A percentile compares a stretch with the other conserved stretches of the same genome.
Evolutionary conservation across 768 basidiomycete species (phyloP).

Genomic region (Pleurotus ostreatus): DNA sequence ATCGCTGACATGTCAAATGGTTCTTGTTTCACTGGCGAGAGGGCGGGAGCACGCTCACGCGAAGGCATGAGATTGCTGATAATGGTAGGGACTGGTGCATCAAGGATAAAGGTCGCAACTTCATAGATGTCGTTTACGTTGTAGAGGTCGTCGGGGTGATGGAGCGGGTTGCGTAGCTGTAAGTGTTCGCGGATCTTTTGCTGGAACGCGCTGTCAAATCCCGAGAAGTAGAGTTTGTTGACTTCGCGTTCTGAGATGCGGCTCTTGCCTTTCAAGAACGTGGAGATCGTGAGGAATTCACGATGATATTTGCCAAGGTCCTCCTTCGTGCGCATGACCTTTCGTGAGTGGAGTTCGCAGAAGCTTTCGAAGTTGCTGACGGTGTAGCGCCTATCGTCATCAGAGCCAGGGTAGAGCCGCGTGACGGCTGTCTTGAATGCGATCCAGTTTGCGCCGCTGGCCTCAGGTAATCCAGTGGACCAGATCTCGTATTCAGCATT

Average conservation of each 20-base stretch:
- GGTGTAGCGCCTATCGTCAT: neutral
- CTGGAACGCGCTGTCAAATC: neutral
- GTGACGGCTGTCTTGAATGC: neutral
- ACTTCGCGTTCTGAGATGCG: neutral
- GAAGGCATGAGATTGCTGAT: neutral
- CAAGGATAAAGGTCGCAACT: neutral
- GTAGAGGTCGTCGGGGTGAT: neutral
- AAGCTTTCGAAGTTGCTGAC: neutral
- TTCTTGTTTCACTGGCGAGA: neutral
- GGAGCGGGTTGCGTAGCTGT: neutral
- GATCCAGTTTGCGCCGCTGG: neutral
- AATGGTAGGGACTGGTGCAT: neutral
- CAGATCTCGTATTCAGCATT: constrained; percentile 2
- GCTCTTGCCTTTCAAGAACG: neutral
- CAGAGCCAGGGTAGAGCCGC: neutral
- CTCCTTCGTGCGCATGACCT: neutral
- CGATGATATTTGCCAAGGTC: neutral
- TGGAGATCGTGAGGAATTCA: neutral
- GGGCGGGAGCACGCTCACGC: neutral
- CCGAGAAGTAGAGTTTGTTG: neutral
- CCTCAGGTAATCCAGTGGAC: neutral
- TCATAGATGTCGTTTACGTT: neutral
- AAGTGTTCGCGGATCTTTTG: constrained; percentile 2
- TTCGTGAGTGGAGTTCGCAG: neutral
- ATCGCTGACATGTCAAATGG: neutral